Evolutionary conservation across 192 early-diverging fungal species (phyloP).

Genomic region (Coemansia sp.): DNA sequence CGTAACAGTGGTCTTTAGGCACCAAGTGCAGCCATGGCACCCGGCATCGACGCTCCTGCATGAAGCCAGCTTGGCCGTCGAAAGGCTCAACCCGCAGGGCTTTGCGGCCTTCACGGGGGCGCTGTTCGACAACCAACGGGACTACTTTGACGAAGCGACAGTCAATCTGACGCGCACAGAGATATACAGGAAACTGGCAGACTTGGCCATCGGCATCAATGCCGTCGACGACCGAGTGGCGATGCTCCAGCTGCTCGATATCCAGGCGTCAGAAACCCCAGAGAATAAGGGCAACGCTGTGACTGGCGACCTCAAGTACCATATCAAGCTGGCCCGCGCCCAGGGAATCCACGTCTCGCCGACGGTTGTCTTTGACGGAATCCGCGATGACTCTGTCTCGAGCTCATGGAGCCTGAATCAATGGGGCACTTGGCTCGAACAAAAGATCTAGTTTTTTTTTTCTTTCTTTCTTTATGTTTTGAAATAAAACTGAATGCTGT

Average conservation of each 20-base stretch:
- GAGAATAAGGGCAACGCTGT: slow-evolving; percentile 69
- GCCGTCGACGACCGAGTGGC: slow-evolving; percentile 52
- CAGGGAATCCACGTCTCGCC: slow-evolving; percentile 77
- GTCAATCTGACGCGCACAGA: slow-evolving; percentile 58
- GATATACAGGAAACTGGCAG: slow-evolving; percentile 56
- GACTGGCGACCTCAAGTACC: slow-evolving; percentile 67
- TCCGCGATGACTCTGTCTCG: slow-evolving; percentile 62
- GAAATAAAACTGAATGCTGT: too few relatives aligned
- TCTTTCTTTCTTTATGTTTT: too few relatives aligned
- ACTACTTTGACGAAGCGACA: slow-evolving; percentile 65
- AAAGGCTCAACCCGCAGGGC: slow-evolving; percentile 54
- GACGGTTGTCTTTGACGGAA: slow-evolving; percentile 68
- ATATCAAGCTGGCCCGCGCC: slow-evolving; percentile 65
- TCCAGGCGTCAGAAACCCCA: slow-evolving; percentile 25
- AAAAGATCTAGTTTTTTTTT: slow-evolving; percentile 19
- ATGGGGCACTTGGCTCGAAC: slow-evolving; percentile 61
- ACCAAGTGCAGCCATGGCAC: slow-evolving; percentile 88
- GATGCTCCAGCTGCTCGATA: slow-evolving; percentile 55
- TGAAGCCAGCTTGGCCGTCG: slow-evolving; percentile 74
- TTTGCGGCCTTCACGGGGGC: slow-evolving; percentile 58
- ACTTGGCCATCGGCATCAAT: slow-evolving; percentile 52
- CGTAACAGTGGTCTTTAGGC: slow-evolving; percentile 68
- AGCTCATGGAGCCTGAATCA: slow-evolving; percentile 67
- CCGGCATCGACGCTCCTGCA: slow-evolving; percentile 69
- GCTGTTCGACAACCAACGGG: slow-evolving; percentile 62